Conservation (phyloP, 352 stramenopile genomes). For the Phytophthora syringae region DNA sequence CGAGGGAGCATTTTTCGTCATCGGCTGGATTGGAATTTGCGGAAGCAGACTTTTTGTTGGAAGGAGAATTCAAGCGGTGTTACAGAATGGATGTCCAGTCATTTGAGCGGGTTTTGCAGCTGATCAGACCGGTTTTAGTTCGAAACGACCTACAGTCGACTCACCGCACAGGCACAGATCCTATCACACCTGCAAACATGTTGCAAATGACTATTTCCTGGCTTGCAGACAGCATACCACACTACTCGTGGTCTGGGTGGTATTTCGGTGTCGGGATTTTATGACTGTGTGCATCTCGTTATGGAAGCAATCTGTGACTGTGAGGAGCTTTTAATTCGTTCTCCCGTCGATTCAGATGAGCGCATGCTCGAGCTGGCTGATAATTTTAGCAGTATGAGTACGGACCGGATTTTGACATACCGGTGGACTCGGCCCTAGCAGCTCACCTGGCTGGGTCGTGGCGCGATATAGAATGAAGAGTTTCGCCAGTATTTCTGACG, state of each 20-base stretch:
- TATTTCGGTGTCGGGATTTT: not conserved
- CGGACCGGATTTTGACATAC: constrained; percentile 12
- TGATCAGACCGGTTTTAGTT: not conserved
- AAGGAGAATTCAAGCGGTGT: constrained; percentile 9
- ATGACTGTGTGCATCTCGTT: not conserved
- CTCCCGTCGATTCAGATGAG: not conserved
- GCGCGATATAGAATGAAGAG: no score
- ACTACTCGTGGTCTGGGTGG: constrained; percentile 1
- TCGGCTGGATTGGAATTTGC: not conserved
- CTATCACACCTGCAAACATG: constrained; percentile 9
- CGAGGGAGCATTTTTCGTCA: not conserved
- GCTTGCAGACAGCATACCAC: constrained; percentile 18
- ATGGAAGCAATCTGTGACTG: constrained; percentile 6
- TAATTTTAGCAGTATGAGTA: constrained; percentile 1
- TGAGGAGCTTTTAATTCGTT: constrained; percentile 1
- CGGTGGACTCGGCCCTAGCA: no score
- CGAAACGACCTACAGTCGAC: constrained; percentile 2
- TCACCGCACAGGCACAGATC: not conserved
- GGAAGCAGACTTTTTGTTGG: not conserved
- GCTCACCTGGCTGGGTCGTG: no score
- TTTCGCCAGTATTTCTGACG: no score
- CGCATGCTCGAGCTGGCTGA: not conserved
- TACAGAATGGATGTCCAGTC: constrained; percentile 7
- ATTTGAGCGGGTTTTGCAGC: not conserved
- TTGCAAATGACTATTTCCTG: constrained; percentile 18